A percentile compares a stretch with the other conserved stretches of the same genome.
phyloP scores from a whole-genome alignment of 1,139 yeast genomes.

The Kurtzmaniella quercitrusa region DNA sequence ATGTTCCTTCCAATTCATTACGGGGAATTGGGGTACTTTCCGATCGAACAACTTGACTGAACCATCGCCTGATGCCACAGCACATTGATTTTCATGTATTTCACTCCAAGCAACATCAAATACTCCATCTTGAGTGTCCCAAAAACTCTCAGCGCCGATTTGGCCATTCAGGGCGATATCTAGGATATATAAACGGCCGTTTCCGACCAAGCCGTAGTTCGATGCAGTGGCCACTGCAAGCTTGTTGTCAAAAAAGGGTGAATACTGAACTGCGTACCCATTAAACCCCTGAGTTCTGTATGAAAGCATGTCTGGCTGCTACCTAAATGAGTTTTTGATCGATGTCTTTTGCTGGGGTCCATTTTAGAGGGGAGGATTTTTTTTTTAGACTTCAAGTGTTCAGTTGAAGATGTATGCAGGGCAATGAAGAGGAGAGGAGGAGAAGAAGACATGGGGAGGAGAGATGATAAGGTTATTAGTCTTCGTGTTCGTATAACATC shows the following conservation, averaged over 20 bases:
- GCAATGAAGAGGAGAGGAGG: too few relatives aligned
- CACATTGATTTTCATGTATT: constrained; percentile 78
- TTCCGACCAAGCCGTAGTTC: constrained; percentile 91
- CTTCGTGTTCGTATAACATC: too few relatives aligned
- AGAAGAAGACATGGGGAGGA: too few relatives aligned
- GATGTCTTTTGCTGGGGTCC: neutral
- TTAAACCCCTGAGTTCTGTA: constrained; percentile 78
- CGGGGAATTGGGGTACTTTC: constrained; percentile 64
- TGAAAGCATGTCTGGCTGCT: constrained; percentile 51
- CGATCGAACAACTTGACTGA: constrained; percentile 76
- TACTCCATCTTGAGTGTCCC: constrained; percentile 92
- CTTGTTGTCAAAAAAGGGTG: constrained; percentile 87
- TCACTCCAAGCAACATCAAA: constrained; percentile 92
- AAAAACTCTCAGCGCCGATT: constrained; percentile 51
- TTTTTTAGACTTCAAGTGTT: too few relatives aligned
- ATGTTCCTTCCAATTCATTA: constrained; percentile 77
- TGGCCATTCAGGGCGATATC: constrained; percentile 65
- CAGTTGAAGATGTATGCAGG: too few relatives aligned
- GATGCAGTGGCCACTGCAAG: constrained; percentile 89
- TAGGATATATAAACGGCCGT: constrained; percentile 73
- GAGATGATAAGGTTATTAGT: too few relatives aligned
- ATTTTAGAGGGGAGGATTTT: too few relatives aligned
- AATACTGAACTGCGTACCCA: constrained; percentile 84
- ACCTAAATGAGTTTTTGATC: neutral
- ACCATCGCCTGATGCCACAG: constrained; percentile 88